Percentiles rank a stretch among this genome's conserved stretches.
These are phyloP conservation scores for Leucaena leucocephala DNA, from an alignment of 306 rosid species.

Conservation along the genomic window DNA sequence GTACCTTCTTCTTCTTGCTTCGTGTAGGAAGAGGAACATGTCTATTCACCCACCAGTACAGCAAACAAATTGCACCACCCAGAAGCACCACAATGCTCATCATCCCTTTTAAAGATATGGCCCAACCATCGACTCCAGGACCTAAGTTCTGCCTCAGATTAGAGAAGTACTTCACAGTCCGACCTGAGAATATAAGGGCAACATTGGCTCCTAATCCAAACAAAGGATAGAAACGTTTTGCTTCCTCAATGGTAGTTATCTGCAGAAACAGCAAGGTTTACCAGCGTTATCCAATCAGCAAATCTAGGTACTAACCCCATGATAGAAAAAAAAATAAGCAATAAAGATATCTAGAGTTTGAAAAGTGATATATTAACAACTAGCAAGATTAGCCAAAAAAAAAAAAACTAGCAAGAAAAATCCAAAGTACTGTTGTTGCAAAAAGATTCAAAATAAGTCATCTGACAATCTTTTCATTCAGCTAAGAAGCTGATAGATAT, in stretches of 20 bases:
- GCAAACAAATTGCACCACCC: slow-evolving; percentile 79
- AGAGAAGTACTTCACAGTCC: slow-evolving; percentile 97
- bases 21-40: slow-evolving; percentile 86
- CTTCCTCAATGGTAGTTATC: slow-evolving; percentile 91
- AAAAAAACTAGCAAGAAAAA: not conserved
- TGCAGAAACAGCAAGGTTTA: slow-evolving; percentile 40
- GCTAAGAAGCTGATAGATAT: not conserved
- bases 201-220: slow-evolving; percentile 98
- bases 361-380: not conserved
- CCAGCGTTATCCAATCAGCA: slow-evolving; percentile 15
- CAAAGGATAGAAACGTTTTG: slow-evolving; percentile 88
- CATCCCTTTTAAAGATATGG: slow-evolving; percentile 87
- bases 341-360: not conserved
- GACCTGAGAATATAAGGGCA: slow-evolving; percentile 92
- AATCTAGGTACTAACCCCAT: not conserved
- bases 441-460: not conserved
- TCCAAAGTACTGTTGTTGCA: not conserved
- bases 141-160: slow-evolving; percentile 75
- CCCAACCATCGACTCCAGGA: slow-evolving; percentile 99
- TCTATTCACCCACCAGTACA: slow-evolving; percentile 95
- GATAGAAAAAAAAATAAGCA: not conserved
- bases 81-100: slow-evolving; percentile 93
- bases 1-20: slow-evolving; percentile 97
- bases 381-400: no score
- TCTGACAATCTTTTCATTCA: slow-evolving; percentile 4